Evolutionary conservation across 371 early-diverging fungal genomes (phyloP).

Genomic region (Massospora cicadina): DNA sequence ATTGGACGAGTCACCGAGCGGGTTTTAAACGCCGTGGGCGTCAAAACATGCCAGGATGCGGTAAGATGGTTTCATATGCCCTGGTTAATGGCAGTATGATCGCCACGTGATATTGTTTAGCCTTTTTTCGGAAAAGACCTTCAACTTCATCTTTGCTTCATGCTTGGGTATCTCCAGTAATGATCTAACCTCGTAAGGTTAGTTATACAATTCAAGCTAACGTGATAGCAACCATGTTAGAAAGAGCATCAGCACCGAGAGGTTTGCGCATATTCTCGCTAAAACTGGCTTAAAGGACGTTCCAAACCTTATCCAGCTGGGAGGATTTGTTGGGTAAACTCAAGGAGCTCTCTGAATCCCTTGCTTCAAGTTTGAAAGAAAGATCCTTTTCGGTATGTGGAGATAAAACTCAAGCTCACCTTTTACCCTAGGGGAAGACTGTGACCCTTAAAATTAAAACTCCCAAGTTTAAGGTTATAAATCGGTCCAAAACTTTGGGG

Average conservation of each 20-base stretch:
- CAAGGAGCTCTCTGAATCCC: background rate
- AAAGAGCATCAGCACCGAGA: slow-evolving; percentile 4
- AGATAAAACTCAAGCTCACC: background rate
- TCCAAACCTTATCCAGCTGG: background rate
- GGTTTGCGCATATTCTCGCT: background rate
- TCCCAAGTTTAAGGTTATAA: background rate
- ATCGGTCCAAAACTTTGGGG: background rate
- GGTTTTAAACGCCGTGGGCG: slow-evolving; percentile 6
- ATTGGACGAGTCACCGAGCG: slow-evolving; percentile 9
- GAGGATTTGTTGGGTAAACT: background rate
- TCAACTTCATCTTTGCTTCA: background rate
- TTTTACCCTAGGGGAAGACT: slow-evolving; percentile 3
- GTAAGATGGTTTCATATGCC: background rate
- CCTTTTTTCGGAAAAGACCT: slow-evolving; percentile 1
- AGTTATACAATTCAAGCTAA: no score
- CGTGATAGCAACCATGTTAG: background rate
- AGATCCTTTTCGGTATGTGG: background rate
- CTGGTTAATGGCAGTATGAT: background rate
- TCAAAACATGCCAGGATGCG: slow-evolving; percentile 8
- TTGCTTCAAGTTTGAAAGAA: background rate
- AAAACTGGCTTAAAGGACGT: background rate
- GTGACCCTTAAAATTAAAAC: slow-evolving; percentile 6
- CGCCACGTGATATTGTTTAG: background rate
- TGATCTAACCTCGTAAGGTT: background rate
- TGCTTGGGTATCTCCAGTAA: background rate